These are phyloP conservation scores for Mangifera indica DNA, from an alignment of 345 rosid genomes.

Conservation along the genomic window DNA sequence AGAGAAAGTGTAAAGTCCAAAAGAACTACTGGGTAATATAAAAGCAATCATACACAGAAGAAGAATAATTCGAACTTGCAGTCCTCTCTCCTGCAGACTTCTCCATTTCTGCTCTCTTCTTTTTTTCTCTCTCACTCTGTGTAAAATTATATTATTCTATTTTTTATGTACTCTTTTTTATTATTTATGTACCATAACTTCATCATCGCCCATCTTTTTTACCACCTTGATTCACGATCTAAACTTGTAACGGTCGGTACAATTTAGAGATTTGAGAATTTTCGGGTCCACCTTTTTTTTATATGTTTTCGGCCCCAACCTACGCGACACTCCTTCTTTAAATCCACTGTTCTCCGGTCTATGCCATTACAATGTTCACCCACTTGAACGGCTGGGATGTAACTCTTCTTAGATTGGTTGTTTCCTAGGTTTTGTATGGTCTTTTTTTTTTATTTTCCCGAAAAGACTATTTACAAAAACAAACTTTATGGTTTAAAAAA, in stretches of 20 bases:
- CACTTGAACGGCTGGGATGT: neutral
- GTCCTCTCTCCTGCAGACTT: slow-evolving; percentile 52
- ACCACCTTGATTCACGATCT: neutral
- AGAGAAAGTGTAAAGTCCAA: slow-evolving; percentile 20
- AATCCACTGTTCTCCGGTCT: neutral
- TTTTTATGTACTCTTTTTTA: no score
- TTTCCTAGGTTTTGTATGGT: no score
- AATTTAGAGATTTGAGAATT: slow-evolving; percentile 4
- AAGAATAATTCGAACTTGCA: slow-evolving; percentile 80
- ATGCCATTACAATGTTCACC: neutral
- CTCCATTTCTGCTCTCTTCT: slow-evolving; percentile 29
- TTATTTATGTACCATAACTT: neutral
- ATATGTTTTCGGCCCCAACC: neutral
- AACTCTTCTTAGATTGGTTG: no score
- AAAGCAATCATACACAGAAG: slow-evolving; percentile 62
- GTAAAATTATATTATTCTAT: slow-evolving; percentile 1
- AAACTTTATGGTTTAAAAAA: no score
- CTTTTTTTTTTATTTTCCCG: no score
- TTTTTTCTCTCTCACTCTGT: slow-evolving; percentile 3
- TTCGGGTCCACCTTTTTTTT: neutral
- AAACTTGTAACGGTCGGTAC: slow-evolving; percentile 10
- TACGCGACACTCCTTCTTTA: neutral
- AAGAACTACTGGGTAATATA: slow-evolving; percentile 30
- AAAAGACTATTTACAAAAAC: no score
- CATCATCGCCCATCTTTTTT: neutral